Base-by-base conservation (phyloP, 345 rosid species). In the Acer campestre region DNA sequence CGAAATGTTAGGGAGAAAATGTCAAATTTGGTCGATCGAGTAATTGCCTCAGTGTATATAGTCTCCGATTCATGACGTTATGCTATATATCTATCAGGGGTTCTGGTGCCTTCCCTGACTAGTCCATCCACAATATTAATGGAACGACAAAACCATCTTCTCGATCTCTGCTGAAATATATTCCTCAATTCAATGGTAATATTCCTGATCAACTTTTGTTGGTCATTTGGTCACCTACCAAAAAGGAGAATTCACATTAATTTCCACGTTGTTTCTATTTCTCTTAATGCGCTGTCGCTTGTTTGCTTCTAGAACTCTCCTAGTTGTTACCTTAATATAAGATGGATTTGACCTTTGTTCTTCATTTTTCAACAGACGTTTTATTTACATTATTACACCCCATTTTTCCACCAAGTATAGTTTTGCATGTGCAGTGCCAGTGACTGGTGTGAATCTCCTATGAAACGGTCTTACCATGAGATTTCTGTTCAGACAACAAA, bases 211-310 rank as follows among this genome's bases (percentile, higher is more conserved):
- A 38, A 61, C 68, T 61, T 73, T 73, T 73, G 59, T 73, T 73
- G 68, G 67, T 25, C 76, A 74, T 69, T 80, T 65, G 79, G 79
- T 80, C 12, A 76, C 83, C 83, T 80, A 80, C 77, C 73, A 76
- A 71, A 61, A 70, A 56, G 59, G 53, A 31, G 40, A 76, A 40
- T 12, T 53, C 40, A 27, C 35, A 20, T 64, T 4, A 69, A 42
- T 75, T 74, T 74, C 59, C 77, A 16, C 56, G 3, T 1, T 14
- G 42, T 14, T 64, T 55, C 72, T 44, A 63, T 63, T 31, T 74
- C 68, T 40, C 27, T 25, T 61, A 22, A 16, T 73, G 68, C 35
- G 4, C 46, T 23, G 59, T 74, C 44, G 25, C 18, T 44, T 23
- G 12, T n/a, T 46, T 70, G n/a, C 44, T 49, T 74, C 78, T 79